These are phyloP conservation scores for Geotrichum restrictum DNA, from an alignment of 1,139 yeast species.

Conservation along the genomic window DNA sequence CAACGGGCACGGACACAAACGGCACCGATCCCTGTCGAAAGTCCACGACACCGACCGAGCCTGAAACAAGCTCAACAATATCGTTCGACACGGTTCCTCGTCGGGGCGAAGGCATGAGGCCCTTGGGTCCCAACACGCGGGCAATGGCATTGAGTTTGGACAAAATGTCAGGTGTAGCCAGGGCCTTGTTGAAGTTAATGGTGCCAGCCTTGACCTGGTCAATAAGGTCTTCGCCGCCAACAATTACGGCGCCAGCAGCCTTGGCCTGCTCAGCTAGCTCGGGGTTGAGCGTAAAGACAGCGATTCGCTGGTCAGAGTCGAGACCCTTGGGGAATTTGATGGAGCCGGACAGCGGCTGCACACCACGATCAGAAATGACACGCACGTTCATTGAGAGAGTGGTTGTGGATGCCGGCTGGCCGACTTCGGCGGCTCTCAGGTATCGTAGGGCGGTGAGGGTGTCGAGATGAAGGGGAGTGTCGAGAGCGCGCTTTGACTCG, in stretches of 20 bases:
- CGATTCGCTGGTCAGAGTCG: slow-evolving; percentile 54
- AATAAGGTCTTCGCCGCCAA: slow-evolving; percentile 72
- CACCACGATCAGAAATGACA: slow-evolving; percentile 76
- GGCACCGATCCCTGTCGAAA: slow-evolving; percentile 58
- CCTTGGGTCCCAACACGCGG: slow-evolving; percentile 78
- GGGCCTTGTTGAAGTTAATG: slow-evolving; percentile 68
- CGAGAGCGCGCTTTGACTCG: slow-evolving; percentile 28
- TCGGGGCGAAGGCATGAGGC: slow-evolving; percentile 82
- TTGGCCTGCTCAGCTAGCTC: slow-evolving; percentile 53
- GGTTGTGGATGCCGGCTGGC: slow-evolving; percentile 64
- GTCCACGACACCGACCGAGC: slow-evolving; percentile 61
- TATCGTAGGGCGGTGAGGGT: slow-evolving; percentile 71
- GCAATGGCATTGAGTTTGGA: slow-evolving; percentile 59
- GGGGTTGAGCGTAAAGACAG: slow-evolving; percentile 63
- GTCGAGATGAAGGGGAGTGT: slow-evolving; percentile 61
- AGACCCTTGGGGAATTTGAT: slow-evolving; percentile 73
- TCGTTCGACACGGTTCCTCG: slow-evolving; percentile 83
- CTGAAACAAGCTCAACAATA: slow-evolving; percentile 50
- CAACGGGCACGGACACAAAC: slow-evolving; percentile 62
- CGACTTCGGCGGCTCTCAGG: slow-evolving; percentile 85
- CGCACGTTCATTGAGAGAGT: slow-evolving; percentile 64
- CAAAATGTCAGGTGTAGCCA: slow-evolving; percentile 80
- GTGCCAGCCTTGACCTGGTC: slow-evolving; percentile 58
- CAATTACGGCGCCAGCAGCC: slow-evolving; percentile 54
- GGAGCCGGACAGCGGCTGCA: slow-evolving; percentile 70